These are phyloP conservation scores for Fusarium avenaceum DNA, from an alignment of 2,329 filamentous ascomycete genomes.

Conservation along the genomic window DNA sequence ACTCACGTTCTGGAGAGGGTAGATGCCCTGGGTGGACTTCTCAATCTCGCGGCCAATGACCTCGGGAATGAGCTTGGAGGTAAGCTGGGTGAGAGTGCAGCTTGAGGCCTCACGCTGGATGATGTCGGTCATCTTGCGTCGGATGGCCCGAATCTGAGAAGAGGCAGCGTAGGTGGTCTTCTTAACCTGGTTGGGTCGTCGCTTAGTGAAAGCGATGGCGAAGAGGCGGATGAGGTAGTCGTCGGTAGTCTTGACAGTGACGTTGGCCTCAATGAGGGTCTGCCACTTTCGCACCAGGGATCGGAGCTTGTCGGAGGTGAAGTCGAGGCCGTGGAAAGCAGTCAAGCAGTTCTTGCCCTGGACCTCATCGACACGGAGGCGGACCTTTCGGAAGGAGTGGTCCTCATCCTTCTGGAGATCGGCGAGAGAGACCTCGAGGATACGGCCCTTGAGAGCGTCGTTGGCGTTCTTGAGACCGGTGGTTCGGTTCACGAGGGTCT, in stretches of 20 bases:
- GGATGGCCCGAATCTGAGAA: constrained; percentile 97
- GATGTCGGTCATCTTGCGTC: constrained; percentile 99
- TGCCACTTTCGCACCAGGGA: constrained; percentile 99
- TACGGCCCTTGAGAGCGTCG: constrained; percentile 97
- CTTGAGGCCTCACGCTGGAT: constrained; percentile 94
- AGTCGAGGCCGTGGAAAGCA: constrained; percentile 99
- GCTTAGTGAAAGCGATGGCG: constrained; percentile 99
- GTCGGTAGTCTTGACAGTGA: constrained; percentile 99
- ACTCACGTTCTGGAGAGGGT: constrained; percentile 97
- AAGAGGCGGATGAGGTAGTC: constrained; percentile 99
- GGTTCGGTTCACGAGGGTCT: constrained; percentile 99
- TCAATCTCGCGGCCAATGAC: constrained; percentile 99
- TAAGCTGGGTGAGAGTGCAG: constrained; percentile 96
- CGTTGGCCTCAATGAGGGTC: constrained; percentile 98
- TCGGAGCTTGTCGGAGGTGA: constrained; percentile 99
- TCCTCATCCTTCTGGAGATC: constrained; percentile 99
- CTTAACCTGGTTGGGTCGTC: constrained; percentile 99
- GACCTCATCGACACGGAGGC: constrained; percentile 97
- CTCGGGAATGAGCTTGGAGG: constrained; percentile 98
- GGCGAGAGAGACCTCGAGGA: constrained; percentile 98
- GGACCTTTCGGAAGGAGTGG: constrained; percentile 99
- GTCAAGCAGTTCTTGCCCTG: constrained; percentile 99
- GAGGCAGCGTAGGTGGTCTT: constrained; percentile 99
- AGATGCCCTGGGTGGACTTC: constrained; percentile 99
- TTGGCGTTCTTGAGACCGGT: constrained; percentile 99